Evolutionary conservation across 129 eudicot species (phyloP), one percentile per base, ranked within the genome.

Genomic region (Lactuca saligna): DNA sequence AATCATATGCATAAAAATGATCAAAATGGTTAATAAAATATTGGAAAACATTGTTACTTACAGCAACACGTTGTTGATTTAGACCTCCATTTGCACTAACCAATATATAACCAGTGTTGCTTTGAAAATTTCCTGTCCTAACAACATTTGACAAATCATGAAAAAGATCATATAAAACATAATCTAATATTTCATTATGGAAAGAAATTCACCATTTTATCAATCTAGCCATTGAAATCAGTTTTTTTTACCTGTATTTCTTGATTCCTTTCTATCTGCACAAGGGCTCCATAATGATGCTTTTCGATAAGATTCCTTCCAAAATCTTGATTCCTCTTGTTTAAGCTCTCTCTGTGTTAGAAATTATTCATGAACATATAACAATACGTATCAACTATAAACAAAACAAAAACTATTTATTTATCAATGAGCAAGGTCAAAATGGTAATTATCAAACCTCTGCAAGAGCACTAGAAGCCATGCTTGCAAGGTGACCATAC

Each of bases 71-170:
- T 73, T 93, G 97, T 78, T 93, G 97, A 85, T 93, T 93, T 51
- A 93, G 87, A 48, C 99, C 99, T 75, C 99, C 99, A 74, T 93
- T 93, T 61, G 99, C 97, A 61, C 99, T 93, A 65, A 93, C 87
- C 71, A 87, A 39, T 57, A 93, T 84, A 66, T 76, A 93, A 17
- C 97, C 97, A 57, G 62, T 85, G 79, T 64, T 80, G 69, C 83
- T 81, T 72, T 63, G 75, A 7, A 70, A 66, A 70, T 77, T 75
- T 78, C 73, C 99, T 89, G 90, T 79, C 87, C 86, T 81, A 77
- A 77, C 82, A 85, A 74, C 62, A 69, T 74, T 74, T 60, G 54
- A 58, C 71, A 14, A 64, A 69, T 85, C 80, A 82, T 66, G 72
- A 65, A 51, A 65, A 42, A 49, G 34, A 69, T 71, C 72, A 65